These are phyloP conservation scores for Sporothrix sp. DNA, from an alignment of 2,329 filamentous ascomycete species.

Conservation along the genomic window DNA sequence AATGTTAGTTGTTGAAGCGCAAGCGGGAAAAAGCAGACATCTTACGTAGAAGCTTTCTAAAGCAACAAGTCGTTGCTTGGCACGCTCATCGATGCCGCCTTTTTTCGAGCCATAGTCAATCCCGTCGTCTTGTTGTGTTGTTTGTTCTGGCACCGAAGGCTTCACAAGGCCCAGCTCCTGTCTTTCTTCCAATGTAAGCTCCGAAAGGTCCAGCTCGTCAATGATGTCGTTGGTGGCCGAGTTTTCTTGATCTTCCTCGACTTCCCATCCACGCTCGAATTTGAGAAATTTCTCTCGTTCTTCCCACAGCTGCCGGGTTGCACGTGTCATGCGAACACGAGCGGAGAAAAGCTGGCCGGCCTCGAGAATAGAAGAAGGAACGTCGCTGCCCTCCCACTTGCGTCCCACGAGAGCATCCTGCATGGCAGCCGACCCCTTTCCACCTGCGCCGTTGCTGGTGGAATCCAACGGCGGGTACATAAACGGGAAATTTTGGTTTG, in stretches of 20 bases:
- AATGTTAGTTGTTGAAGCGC: neutral
- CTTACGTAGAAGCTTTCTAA: slow-evolving; percentile 82
- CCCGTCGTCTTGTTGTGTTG: neutral
- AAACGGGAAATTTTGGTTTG: slow-evolving; percentile 97
- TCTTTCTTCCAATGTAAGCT: slow-evolving; percentile 32
- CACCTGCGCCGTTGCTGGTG: slow-evolving; percentile 79
- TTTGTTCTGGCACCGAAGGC: slow-evolving; percentile 19
- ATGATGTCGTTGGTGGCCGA: slow-evolving; percentile 33
- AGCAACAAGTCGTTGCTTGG: slow-evolving; percentile 55
- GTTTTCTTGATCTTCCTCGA: slow-evolving; percentile 19
- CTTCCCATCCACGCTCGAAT: slow-evolving; percentile 82
- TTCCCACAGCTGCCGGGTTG: slow-evolving; percentile 89
- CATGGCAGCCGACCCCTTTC: slow-evolving; percentile 72
- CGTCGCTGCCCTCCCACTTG: slow-evolving; percentile 87
- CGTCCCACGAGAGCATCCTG: slow-evolving; percentile 73
- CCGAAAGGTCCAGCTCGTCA: slow-evolving; percentile 30
- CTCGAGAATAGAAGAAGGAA: slow-evolving; percentile 89
- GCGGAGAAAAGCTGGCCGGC: slow-evolving; percentile 86
- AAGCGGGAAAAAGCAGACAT: neutral
- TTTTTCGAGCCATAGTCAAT: slow-evolving; percentile 43
- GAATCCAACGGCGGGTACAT: slow-evolving; percentile 90
- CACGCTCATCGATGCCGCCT: slow-evolving; percentile 39
- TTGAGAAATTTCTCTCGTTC: slow-evolving; percentile 86
- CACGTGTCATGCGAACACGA: slow-evolving; percentile 82
- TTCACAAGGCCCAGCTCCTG: slow-evolving; percentile 39